Conservation (phyloP, 2,329 filamentous ascomycete species). For the Xylariales sp. region DNA sequence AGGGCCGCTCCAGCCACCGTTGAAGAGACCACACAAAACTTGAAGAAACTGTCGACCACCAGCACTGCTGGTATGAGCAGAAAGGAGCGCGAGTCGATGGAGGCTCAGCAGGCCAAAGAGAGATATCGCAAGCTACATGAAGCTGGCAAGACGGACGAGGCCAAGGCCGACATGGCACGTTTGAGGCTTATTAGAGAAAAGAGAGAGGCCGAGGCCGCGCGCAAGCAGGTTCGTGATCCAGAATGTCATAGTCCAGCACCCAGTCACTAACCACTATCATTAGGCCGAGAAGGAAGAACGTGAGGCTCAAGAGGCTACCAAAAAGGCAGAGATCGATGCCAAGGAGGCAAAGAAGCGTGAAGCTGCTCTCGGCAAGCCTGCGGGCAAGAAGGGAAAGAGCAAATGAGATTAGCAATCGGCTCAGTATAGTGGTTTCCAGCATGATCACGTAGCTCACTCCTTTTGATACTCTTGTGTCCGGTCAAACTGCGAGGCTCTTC, state of each 20-base stretch:
- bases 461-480: too few species aligned
- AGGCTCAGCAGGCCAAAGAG: slow-evolving; percentile 85
- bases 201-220: slow-evolving; percentile 74
- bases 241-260: not conserved
- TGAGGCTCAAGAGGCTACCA: slow-evolving; percentile 45
- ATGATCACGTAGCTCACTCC: too few species aligned
- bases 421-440: too few species aligned
- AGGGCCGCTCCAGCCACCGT: slow-evolving; percentile 37
- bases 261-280: slow-evolving; percentile 18
- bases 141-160: slow-evolving; percentile 94
- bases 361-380: slow-evolving; percentile 39
- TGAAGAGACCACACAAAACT: slow-evolving; percentile 47
- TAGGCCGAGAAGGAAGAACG: slow-evolving; percentile 56
- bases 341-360: slow-evolving; percentile 53
- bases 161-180: slow-evolving; percentile 80
- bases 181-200: slow-evolving; percentile 79
- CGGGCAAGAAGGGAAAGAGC: slow-evolving; percentile 37
- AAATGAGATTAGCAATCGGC: too few species aligned
- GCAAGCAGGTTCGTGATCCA: slow-evolving; percentile 64
- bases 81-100: slow-evolving; percentile 66
- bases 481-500: too few species aligned
- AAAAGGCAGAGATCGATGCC: slow-evolving; percentile 47
- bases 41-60: slow-evolving; percentile 48
- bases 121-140: slow-evolving; percentile 88
- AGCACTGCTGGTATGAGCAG: slow-evolving; percentile 36